Conservation (phyloP, 495 filamentous ascomycete species). For the Sporormia fimetaria region DNA sequence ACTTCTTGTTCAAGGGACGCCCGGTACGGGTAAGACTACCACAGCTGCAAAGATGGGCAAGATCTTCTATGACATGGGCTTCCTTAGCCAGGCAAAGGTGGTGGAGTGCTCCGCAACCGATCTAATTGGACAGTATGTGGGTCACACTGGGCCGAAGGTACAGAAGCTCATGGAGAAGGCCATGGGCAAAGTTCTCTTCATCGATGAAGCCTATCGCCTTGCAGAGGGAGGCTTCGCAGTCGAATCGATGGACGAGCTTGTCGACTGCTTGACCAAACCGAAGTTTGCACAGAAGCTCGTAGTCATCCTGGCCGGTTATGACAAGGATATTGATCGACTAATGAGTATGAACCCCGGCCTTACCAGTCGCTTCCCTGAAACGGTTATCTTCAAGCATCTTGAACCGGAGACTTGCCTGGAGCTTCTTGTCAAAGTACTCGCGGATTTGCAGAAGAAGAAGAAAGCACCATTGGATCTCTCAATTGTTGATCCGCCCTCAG, state of each 20-base stretch:
- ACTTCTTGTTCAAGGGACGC: conserved; percentile 53
- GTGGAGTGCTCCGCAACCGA: conserved; percentile 36
- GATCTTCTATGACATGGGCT: conserved; percentile 54
- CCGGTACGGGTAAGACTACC: conserved; percentile 67
- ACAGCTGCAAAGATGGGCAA: conserved; percentile 62
- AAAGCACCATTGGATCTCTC: conserved; percentile 20
- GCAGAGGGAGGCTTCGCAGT: conserved; percentile 47
- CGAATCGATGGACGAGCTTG: conserved; percentile 65
- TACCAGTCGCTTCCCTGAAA: conserved; percentile 48
- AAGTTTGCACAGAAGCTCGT: conserved; percentile 53
- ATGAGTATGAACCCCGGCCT: conserved; percentile 52
- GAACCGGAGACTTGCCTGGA: conserved; percentile 36
- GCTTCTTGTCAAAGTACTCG: conserved; percentile 27
- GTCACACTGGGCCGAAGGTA: conserved; percentile 55
- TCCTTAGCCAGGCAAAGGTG: conserved; percentile 31
- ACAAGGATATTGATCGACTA: conserved; percentile 56
- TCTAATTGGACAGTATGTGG: conserved; percentile 37
- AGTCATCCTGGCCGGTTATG: conserved; percentile 66
- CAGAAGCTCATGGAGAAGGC: conserved; percentile 46
- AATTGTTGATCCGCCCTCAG: conserved; percentile 15
- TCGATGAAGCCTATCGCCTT: conserved; percentile 60
- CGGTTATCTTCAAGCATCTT: conserved; percentile 42
- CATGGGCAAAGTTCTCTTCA: conserved; percentile 51
- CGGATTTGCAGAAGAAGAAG: conserved; percentile 11
- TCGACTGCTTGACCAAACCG: conserved; percentile 55